A percentile compares a stretch with the other conserved stretches of the same genome.
phyloP scores from a whole-genome alignment of 768 basidiomycete genomes.

The Serendipita indica region DNA sequence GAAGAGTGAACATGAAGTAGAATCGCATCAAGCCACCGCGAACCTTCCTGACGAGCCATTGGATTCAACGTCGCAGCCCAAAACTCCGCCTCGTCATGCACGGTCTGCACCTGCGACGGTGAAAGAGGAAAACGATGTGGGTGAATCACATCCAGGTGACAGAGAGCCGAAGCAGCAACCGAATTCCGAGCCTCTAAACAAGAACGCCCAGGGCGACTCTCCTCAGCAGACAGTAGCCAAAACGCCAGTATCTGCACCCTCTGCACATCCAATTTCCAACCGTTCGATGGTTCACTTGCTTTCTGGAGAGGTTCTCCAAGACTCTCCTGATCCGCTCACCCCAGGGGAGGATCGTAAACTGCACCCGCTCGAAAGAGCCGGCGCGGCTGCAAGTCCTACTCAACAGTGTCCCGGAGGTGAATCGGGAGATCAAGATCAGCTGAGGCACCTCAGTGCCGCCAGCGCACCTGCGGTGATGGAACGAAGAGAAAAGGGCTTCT shows the following conservation, averaged over 20 bases:
- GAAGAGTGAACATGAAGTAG: neutral
- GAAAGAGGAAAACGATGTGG: no score
- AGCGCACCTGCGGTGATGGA: neutral
- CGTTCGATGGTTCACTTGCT: neutral
- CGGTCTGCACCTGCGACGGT: no score
- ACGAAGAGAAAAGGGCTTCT: neutral
- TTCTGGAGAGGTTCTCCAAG: conserved; percentile 13
- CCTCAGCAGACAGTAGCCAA: neutral
- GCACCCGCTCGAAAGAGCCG: neutral
- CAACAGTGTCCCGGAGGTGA: neutral
- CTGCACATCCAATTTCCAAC: neutral
- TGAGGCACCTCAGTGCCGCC: neutral
- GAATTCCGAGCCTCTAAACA: neutral
- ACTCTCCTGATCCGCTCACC: conserved; percentile 28
- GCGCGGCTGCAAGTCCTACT: neutral
- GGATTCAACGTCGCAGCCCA: neutral
- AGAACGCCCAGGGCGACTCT: neutral
- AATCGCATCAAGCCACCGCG: neutral
- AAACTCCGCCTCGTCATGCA: no score
- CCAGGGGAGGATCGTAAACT: conserved; percentile 11
- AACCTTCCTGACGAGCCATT: neutral
- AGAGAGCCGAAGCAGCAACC: neutral
- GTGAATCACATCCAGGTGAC: neutral
- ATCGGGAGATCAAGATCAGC: neutral
- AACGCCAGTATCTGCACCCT: neutral